Evolutionary conservation across 1,284 basidiomycete species (phyloP).

Genomic region (Phaffia rhodozyma): DNA sequence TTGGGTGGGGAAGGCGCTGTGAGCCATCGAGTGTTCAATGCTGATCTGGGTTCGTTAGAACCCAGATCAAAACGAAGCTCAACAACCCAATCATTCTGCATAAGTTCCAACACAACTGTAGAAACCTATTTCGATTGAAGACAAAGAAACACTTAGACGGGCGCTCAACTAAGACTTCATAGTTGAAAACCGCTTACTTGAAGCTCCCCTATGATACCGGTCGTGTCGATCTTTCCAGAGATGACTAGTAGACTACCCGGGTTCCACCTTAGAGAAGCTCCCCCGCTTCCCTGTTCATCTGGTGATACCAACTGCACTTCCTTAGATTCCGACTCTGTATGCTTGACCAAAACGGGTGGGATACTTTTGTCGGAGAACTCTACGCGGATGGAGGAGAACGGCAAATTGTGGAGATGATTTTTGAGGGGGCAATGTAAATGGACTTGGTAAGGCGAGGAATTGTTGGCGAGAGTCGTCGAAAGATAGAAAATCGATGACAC

Average conservation of each 20-base stretch:
- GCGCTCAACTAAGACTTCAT: neutral
- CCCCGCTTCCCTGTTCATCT: conserved; percentile 31
- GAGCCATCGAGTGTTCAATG: conserved; percentile 44
- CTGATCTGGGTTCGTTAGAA: conserved; percentile 2
- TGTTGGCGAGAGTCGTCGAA: conserved; percentile 47
- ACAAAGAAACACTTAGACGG: too few species aligned
- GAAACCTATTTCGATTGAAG: conserved; percentile 40
- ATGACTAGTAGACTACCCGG: conserved; percentile 45
- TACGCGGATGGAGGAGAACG: conserved; percentile 48
- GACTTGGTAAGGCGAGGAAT: conserved; percentile 58
- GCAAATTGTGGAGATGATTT: conserved; percentile 41
- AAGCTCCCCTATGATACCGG: conserved; percentile 24
- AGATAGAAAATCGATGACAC: conserved; percentile 58
- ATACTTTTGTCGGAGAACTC: conserved; percentile 41
- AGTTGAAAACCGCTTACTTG: conserved; percentile 35
- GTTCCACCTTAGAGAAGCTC: conserved; percentile 46
- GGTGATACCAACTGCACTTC: conserved; percentile 34
- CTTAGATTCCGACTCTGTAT: conserved; percentile 27
- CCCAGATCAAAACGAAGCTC: conserved; percentile 46
- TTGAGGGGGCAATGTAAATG: conserved; percentile 39
- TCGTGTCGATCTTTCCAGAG: conserved; percentile 44
- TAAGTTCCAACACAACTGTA: conserved; percentile 42
- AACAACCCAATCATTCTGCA: conserved; percentile 51
- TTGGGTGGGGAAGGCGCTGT: conserved; percentile 40
- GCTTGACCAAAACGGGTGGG: conserved; percentile 42